These are phyloP conservation scores for Endotrypanum monterogeii DNA, from an alignment of 208 protist genomes.

Conservation along the genomic window DNA sequence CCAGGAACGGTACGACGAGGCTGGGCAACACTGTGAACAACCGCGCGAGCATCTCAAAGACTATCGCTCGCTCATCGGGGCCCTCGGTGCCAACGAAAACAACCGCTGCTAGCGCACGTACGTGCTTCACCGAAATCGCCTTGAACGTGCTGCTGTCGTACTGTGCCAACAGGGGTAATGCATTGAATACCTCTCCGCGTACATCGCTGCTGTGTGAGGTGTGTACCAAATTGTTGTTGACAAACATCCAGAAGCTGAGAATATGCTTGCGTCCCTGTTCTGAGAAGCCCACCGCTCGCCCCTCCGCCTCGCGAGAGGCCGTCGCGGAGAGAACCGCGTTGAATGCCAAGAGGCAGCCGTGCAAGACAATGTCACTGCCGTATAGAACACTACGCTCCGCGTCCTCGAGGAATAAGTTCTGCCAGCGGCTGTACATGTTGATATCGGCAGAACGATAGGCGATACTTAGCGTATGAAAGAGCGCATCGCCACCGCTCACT, in stretches of 20 bases:
- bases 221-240: constrained; percentile 47
- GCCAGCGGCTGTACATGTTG: constrained; percentile 54
- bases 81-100: constrained; percentile 53
- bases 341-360: constrained; percentile 69
- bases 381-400: constrained; percentile 45
- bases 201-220: constrained; percentile 35
- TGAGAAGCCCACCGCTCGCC: constrained; percentile 47
- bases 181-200: constrained; percentile 52
- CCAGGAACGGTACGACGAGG: constrained; percentile 63
- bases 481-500: constrained; percentile 39
- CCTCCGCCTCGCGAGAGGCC: constrained; percentile 35
- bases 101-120: constrained; percentile 44
- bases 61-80: constrained; percentile 53
- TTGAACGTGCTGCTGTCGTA: constrained; percentile 77
- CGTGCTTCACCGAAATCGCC: constrained; percentile 43
- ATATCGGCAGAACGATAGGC: constrained; percentile 65
- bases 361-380: constrained; percentile 39
- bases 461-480: constrained; percentile 61
- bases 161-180: constrained; percentile 69
- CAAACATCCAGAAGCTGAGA: constrained; percentile 59
- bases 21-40: constrained; percentile 70
- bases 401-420: constrained; percentile 65
- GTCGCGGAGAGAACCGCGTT: constrained; percentile 76
- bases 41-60: constrained; percentile 66
- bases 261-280: constrained; percentile 34